Conservation (phyloP, 805 yeast genomes). For the Lipomyces mesembrius region DNA sequence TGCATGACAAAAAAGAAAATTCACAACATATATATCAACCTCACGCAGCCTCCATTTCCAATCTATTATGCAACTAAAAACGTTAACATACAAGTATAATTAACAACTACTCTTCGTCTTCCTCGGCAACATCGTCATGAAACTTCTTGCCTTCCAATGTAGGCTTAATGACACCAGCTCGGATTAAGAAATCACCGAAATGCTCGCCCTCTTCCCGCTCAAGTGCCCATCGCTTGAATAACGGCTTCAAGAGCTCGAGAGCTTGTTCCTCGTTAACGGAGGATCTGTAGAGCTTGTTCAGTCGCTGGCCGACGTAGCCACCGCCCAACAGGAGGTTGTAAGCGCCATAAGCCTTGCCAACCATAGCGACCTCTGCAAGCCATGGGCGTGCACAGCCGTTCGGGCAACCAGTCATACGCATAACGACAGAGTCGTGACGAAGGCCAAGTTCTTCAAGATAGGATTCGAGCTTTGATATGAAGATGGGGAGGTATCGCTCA, state of each 20-base stretch:
- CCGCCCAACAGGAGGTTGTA: constrained; percentile 96
- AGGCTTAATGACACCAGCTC: constrained; percentile 85
- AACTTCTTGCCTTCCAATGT: constrained; percentile 89
- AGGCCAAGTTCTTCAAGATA: constrained; percentile 89
- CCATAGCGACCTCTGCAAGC: constrained; percentile 94
- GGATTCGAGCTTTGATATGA: constrained; percentile 80
- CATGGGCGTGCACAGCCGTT: constrained; percentile 99
- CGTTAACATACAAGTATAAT: not conserved
- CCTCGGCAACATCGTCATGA: constrained; percentile 92
- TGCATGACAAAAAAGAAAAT: not conserved
- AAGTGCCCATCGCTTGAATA: constrained; percentile 91
- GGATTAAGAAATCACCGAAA: constrained; percentile 89
- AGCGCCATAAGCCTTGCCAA: constrained; percentile 93
- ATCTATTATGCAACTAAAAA: not conserved
- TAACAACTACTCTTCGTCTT: constrained; percentile 40
- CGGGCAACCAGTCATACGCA: constrained; percentile 99
- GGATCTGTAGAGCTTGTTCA: constrained; percentile 85
- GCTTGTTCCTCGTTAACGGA: constrained; percentile 92
- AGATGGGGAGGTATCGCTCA: constrained; percentile 84
- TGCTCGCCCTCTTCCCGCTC: constrained; percentile 92
- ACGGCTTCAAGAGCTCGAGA: constrained; percentile 71
- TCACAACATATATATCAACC: not conserved
- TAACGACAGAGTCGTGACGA: constrained; percentile 89
- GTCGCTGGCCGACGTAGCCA: constrained; percentile 89
- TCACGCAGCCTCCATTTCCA: not conserved